Evolutionary conservation across 225 moss, liverwort and hornwort species (phyloP).

Genomic region (Physcomitrellopsis africana): DNA sequence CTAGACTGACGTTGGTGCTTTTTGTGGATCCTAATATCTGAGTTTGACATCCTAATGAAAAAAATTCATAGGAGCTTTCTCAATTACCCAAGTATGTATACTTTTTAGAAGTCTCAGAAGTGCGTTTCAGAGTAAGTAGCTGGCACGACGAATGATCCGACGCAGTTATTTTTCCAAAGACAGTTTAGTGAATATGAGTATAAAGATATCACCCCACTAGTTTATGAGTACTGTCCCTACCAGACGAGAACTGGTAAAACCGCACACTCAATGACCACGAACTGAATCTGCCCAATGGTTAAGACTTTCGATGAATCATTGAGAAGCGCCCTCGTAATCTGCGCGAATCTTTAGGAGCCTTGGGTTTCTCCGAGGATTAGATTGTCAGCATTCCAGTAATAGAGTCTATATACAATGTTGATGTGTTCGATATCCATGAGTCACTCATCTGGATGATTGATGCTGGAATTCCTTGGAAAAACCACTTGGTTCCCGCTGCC

Average conservation of each 20-base stretch:
- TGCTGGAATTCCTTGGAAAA: no score
- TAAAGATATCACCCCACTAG: background rate
- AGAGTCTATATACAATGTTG: no score
- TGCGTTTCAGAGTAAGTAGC: constrained; percentile 3
- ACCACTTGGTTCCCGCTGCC: no score
- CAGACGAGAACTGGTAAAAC: background rate
- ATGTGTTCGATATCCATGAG: no score
- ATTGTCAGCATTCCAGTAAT: no score
- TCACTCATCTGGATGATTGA: no score
- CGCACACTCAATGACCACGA: constrained; percentile 18
- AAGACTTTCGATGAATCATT: constrained; percentile 8
- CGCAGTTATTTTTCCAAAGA: constrained; percentile 10
- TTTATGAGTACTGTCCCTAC: background rate
- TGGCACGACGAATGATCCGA: background rate
- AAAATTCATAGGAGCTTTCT: constrained; percentile 25
- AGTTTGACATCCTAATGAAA: constrained; percentile 28
- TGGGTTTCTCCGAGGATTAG: no score
- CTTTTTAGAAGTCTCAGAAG: constrained; percentile 28
- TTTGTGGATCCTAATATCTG: constrained; percentile 36
- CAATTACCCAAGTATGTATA: constrained; percentile 28
- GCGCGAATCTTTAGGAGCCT: background rate
- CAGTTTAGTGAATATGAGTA: constrained; percentile 5
- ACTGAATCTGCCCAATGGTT: constrained; percentile 6
- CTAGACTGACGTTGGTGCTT: constrained; percentile 46
- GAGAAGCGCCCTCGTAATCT: background rate